Evolutionary conservation across 2,329 filamentous ascomycete species (phyloP).

Genomic region (Botrytis cinerea): DNA sequence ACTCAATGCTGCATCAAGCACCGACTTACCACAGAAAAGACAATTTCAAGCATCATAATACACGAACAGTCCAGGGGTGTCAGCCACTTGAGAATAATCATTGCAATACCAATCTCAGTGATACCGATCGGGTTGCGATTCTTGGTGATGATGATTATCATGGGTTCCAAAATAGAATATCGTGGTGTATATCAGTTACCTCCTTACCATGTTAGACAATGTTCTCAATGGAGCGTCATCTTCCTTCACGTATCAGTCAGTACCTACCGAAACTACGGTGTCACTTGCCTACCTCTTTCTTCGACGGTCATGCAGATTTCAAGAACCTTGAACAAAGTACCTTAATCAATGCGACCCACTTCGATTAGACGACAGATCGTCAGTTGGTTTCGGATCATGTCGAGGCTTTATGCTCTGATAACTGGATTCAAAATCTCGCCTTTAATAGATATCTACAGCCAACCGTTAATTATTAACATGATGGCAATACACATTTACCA

Average conservation of each 20-base stretch:
- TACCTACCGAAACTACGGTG: fast-evolving
- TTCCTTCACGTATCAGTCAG: neutral
- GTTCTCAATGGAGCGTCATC: fast-evolving
- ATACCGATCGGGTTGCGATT: too few relatives aligned
- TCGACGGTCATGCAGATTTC: neutral
- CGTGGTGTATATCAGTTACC: too few relatives aligned
- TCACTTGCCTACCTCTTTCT: neutral
- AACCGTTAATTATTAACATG: neutral
- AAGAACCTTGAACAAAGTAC: neutral
- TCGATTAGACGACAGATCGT: neutral
- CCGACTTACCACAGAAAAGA: too few relatives aligned
- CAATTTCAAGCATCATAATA: too few relatives aligned
- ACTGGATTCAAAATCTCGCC: neutral
- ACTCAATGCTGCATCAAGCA: neutral
- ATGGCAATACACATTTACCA: neutral
- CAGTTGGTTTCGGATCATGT: neutral
- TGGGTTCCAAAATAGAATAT: too few relatives aligned
- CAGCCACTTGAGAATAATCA: too few relatives aligned
- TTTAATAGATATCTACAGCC: too few relatives aligned
- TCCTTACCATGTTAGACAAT: fast-evolving
- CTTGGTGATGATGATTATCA: too few relatives aligned
- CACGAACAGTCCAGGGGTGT: too few relatives aligned
- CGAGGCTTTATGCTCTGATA: neutral
- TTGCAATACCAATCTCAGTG: too few relatives aligned
- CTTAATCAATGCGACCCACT: neutral